A percentile compares a stretch with the other conserved stretches of the same genome.
phyloP scores from a whole-genome alignment of 331 rosid species.

The Spiraea crenata region DNA sequence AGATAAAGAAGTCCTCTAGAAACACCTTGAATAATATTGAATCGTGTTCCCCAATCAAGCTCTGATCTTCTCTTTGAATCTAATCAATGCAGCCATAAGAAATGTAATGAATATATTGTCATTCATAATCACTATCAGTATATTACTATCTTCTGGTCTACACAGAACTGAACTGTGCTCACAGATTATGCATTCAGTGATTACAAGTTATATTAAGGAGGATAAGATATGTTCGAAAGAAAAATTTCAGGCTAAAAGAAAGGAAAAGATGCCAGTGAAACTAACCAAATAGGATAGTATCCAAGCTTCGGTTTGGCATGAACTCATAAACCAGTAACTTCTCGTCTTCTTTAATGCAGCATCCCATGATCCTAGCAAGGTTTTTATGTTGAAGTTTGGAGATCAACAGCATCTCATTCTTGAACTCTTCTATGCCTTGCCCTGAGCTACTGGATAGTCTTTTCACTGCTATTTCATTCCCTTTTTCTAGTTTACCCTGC shows the following conservation, averaged over 20 bases:
- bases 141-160: background rate
- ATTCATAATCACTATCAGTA: background rate
- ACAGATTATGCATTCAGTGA: too few relatives aligned
- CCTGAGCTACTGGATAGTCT: slow-evolving; percentile 38
- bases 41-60: slow-evolving; percentile 44
- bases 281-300: slow-evolving; percentile 24
- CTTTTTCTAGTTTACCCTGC: slow-evolving; percentile 35
- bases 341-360: slow-evolving; percentile 38
- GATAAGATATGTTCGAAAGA: background rate
- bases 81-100: background rate
- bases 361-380: slow-evolving; percentile 42
- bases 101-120: background rate
- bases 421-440: slow-evolving; percentile 47
- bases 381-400: slow-evolving; percentile 44
- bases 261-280: background rate
- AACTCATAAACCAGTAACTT: slow-evolving; percentile 39
- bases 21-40: slow-evolving; percentile 35
- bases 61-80: background rate
- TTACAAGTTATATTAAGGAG: too few relatives aligned
- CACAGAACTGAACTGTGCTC: too few relatives aligned
- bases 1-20: slow-evolving; percentile 46
- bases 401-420: slow-evolving; percentile 42
- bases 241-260: background rate
- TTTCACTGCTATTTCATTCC: slow-evolving; percentile 42
- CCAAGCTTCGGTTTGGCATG: slow-evolving; percentile 30